Evolutionary conservation across 2,329 filamentous ascomycete species (phyloP).

Genomic region (Akanthomyces lecanii): DNA sequence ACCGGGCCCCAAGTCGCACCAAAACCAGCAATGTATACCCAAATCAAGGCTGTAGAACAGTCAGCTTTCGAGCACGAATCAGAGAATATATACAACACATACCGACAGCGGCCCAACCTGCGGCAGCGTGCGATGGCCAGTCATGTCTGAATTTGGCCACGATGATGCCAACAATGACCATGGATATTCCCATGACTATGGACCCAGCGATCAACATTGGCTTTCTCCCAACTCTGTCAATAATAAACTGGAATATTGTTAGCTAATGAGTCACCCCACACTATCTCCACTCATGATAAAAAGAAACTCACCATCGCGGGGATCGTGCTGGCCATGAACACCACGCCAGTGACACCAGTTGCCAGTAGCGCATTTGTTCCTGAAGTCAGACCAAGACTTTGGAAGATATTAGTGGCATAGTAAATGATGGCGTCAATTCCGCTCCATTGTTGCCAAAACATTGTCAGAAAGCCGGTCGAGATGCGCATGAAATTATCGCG

Average conservation of each 20-base stretch:
- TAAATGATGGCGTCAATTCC: constrained; percentile 43
- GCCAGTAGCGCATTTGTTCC: constrained; percentile 59
- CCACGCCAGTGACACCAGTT: constrained; percentile 67
- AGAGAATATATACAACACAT: neutral
- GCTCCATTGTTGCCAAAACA: constrained; percentile 53
- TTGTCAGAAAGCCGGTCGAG: constrained; percentile 57
- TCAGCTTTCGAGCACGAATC: neutral
- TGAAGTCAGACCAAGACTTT: constrained; percentile 57
- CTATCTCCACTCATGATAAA: neutral
- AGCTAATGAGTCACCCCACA: neutral
- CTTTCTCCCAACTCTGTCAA: constrained; percentile 39
- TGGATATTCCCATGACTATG: constrained; percentile 34
- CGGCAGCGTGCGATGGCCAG: constrained; percentile 33
- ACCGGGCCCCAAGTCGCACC: constrained; percentile 43
- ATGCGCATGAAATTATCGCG: constrained; percentile 59
- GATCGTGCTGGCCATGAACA: constrained; percentile 50
- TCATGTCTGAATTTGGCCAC: constrained; percentile 35
- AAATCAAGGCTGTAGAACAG: constrained; percentile 25
- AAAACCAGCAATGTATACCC: constrained; percentile 49
- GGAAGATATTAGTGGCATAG: constrained; percentile 54
- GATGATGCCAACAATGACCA: constrained; percentile 38
- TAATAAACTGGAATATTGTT: constrained; percentile 25
- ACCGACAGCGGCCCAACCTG: constrained; percentile 36
- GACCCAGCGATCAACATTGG: constrained; percentile 36
- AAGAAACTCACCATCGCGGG: constrained; percentile 26